phyloP scores from a whole-genome alignment of 139 green algal species.

The Chlorella sp. region DNA sequence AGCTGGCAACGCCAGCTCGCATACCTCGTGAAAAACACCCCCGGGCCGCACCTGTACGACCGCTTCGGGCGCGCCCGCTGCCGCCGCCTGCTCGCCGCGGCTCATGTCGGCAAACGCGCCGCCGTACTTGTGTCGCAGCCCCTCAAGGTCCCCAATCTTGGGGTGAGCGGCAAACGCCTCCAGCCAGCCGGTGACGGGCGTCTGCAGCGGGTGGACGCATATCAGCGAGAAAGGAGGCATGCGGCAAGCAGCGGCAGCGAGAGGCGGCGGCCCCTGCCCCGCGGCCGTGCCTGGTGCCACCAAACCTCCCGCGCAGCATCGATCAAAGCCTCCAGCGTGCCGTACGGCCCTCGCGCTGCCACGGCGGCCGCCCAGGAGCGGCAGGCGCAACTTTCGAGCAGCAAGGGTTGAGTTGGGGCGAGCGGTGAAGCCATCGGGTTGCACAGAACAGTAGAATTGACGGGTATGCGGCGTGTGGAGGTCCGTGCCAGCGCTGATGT shows the following conservation, averaged over 20 bases:
- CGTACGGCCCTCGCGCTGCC: slow-evolving; percentile 42
- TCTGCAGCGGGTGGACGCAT: neutral
- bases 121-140: slow-evolving; percentile 32
- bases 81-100: slow-evolving; percentile 66
- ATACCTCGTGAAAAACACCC: too few species aligned
- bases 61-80: neutral
- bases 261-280: neutral
- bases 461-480: too few species aligned
- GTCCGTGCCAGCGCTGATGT: too few species aligned
- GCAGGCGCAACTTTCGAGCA: slow-evolving; percentile 50
- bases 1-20: too few species aligned
- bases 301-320: slow-evolving; percentile 57
- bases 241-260: neutral
- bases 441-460: too few species aligned
- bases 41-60: neutral
- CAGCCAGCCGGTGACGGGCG: slow-evolving; percentile 77
- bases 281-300: slow-evolving; percentile 65
- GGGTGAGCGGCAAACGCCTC: slow-evolving; percentile 91
- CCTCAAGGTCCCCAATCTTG: slow-evolving; percentile 81
- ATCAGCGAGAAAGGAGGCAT: neutral
- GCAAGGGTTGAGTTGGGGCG: too few species aligned
- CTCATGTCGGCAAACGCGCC: slow-evolving; percentile 55
- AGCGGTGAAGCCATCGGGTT: too few species aligned
- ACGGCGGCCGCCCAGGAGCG: slow-evolving; percentile 59
- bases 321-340: slow-evolving; percentile 43